Base-by-base conservation (phyloP, 2,329 filamentous ascomycete genomes). In the Ascosphaera acerosa region DNA sequence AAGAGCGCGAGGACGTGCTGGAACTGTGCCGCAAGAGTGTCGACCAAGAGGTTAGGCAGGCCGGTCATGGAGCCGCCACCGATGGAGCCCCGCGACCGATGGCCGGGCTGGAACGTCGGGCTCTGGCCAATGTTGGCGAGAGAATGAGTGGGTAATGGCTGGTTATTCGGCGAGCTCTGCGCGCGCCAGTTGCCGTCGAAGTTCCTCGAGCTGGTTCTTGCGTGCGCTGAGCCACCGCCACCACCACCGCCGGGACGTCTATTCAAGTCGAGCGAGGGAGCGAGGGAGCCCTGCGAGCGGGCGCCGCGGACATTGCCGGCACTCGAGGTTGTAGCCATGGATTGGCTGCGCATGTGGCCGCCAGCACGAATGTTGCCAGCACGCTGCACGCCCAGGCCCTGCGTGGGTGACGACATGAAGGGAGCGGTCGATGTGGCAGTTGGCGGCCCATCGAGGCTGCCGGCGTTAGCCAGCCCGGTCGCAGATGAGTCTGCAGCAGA, bases 171-270 rank as follows among this genome's bases (percentile, higher is more conserved):
- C 23, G 26, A 58, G 38, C 66, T 66, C 42, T 76, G 82, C 45
- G 81, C 89, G 44, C 87, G 76, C 87, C 87, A 97, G 55, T 97
- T 97, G 44, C 82, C 73, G 42, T 97, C 87, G 46, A 94, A 94
- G 55, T 94, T 97, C 38, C 87, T 71, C 15, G 87, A 97, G 7
- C 68, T 68, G 18, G 72, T 74, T 37, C 87, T 70, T 38, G 67
- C 72, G 49, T 97, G 87, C 34, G 78, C 74, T 26, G 52, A 44
- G 40, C 68, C 64, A n/a, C n/a, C n/a, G n/a, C n/a, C n/a, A n/a
- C n/a, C n/a, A n/a, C n/a, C n/a, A n/a, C n/a, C n/a, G 43, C 75
- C 76, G 42, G 74, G 71, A 42, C 78, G 76, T 37, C 77, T 73
- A 41, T 70, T 62, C 47, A 81, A 76, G 41, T 87, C 78, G 5